phyloP scores from a whole-genome alignment of 257 asterid genomes.

The Osmanthus fragrans region DNA sequence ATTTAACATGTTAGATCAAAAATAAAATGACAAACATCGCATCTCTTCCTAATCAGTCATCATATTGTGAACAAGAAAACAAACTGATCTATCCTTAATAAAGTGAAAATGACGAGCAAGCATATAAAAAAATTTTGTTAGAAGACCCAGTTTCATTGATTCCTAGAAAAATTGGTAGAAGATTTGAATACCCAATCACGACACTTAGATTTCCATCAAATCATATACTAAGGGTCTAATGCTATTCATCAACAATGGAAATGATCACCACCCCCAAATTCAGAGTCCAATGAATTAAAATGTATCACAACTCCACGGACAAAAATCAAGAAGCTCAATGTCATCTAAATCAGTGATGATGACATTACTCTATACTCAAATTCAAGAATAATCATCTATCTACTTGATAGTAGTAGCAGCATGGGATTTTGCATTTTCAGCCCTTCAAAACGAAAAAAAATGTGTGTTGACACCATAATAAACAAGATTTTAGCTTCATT shows the following conservation, averaged over 20 bases:
- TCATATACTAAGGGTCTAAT: background rate
- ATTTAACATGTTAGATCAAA: no score
- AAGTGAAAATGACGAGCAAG: background rate
- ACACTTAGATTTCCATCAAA: no score
- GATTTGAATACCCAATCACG: no score
- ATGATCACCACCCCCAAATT: no score
- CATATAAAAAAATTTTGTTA: background rate
- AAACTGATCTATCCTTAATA: no score
- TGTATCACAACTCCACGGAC: background rate
- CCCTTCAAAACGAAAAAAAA: background rate
- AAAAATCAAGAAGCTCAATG: no score
- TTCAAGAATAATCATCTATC: background rate
- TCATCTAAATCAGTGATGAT: no score
- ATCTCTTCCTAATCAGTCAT: no score
- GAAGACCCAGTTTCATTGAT: background rate
- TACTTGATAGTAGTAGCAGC: background rate
- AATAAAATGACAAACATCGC: no score
- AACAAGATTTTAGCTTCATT: no score
- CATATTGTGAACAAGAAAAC: background rate
- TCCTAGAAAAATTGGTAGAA: background rate
- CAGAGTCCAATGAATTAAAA: background rate
- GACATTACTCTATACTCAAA: background rate
- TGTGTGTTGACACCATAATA: background rate
- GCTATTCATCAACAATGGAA: no score
- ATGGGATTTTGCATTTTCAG: background rate